Conservation (phyloP, 2,329 filamentous ascomycete species). For the Dactylellina parvicollis region DNA sequence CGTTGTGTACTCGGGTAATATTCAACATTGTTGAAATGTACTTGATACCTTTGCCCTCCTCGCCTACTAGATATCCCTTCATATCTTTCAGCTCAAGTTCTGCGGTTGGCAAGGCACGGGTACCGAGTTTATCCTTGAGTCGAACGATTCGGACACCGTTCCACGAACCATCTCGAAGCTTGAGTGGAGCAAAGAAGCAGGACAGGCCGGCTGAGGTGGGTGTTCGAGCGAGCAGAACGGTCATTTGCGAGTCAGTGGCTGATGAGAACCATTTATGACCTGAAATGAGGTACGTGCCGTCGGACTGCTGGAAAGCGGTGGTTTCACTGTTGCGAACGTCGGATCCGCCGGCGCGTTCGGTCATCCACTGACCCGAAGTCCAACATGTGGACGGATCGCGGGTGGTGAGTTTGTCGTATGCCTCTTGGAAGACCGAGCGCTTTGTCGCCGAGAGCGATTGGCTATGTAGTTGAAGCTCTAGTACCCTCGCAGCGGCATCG, state of each 20-base stretch:
- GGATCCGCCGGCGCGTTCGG: constrained; percentile 74
- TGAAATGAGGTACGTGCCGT: constrained; percentile 70
- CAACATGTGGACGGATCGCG: constrained; percentile 67
- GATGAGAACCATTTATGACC: constrained; percentile 79
- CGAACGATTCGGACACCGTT: constrained; percentile 76
- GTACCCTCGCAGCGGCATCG: constrained; percentile 45
- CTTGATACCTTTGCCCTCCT: constrained; percentile 72
- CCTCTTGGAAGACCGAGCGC: constrained; percentile 65
- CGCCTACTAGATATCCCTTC: constrained; percentile 73
- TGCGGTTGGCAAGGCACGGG: constrained; percentile 74
- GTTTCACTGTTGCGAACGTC: constrained; percentile 77
- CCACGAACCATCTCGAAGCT: constrained; percentile 64
- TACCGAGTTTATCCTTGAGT: constrained; percentile 78
- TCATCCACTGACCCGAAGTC: constrained; percentile 84
- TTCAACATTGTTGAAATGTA: constrained; percentile 76
- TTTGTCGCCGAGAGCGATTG: constrained; percentile 30
- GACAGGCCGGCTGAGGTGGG: constrained; percentile 66
- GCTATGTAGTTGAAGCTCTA: constrained; percentile 31
- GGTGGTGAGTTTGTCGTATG: constrained; percentile 67
- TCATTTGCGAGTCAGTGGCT: constrained; percentile 73
- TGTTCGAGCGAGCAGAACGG: constrained; percentile 72
- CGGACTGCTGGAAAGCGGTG: constrained; percentile 63
- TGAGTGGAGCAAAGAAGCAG: constrained; percentile 74
- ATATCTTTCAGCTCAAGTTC: constrained; percentile 74
- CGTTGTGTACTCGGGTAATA: constrained; percentile 71